A percentile compares a stretch with the other conserved stretches of the same genome.
Conservation (phyloP, 1,139 yeast species). For the Suhomyces panamericanus region DNA sequence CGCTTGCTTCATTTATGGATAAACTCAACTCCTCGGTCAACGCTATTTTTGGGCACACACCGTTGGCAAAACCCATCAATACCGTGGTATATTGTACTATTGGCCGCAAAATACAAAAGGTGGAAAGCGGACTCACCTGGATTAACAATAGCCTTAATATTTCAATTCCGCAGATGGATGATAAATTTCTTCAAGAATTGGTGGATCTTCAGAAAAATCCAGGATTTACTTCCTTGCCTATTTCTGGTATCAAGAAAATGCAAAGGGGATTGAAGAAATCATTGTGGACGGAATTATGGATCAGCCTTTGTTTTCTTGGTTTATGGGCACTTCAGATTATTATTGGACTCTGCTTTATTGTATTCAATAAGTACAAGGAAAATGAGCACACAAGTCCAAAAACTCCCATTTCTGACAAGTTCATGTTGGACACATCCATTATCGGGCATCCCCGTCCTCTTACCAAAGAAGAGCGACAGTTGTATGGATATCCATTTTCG, state of each 20-base stretch:
- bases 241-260: slow-evolving; percentile 24
- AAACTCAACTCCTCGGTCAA: slow-evolving; percentile 31
- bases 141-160: slow-evolving; percentile 63
- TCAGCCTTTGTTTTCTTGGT: slow-evolving; percentile 44
- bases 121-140: slow-evolving; percentile 81
- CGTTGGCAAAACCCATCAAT: slow-evolving; percentile 61
- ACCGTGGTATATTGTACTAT: slow-evolving; percentile 76
- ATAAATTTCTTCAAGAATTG: slow-evolving; percentile 5
- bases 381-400: background rate
- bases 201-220: slow-evolving; percentile 2
- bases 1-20: slow-evolving; percentile 43
- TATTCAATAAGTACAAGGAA: background rate
- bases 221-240: slow-evolving; percentile 11
- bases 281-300: slow-evolving; percentile 44
- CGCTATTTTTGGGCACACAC: slow-evolving; percentile 63
- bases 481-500: slow-evolving; percentile 35
- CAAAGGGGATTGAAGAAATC: slow-evolving; percentile 33
- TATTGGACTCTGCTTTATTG: slow-evolving; percentile 32
- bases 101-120: slow-evolving; percentile 63
- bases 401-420: slow-evolving; percentile 1
- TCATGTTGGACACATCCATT: background rate
- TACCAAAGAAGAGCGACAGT: slow-evolving; percentile 25
- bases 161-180: slow-evolving; percentile 46
- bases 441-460: slow-evolving; percentile 38
- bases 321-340: slow-evolving; percentile 51